Conservation (phyloP, 2,329 filamentous ascomycete genomes). For the Fusarium sterilihyphosum region DNA sequence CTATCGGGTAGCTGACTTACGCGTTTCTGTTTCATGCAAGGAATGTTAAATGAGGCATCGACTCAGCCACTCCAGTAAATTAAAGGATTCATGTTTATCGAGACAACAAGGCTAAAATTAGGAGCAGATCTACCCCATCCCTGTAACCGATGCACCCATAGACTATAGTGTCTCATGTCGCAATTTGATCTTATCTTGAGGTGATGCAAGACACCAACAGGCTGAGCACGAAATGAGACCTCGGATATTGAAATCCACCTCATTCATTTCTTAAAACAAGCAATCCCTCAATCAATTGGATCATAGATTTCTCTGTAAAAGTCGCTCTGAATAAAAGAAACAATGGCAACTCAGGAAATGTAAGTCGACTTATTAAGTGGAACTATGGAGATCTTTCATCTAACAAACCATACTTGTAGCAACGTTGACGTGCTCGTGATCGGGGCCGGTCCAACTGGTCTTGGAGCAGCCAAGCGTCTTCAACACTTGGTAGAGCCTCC, state of each 20-base stretch:
- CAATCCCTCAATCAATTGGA: neutral
- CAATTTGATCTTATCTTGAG: neutral
- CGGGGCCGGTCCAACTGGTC: constrained; percentile 94
- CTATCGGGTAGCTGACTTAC: neutral
- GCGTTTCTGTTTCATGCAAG: neutral
- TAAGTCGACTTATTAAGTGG: neutral
- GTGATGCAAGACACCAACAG: neutral
- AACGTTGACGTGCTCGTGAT: constrained; percentile 97
- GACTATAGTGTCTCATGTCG: neutral
- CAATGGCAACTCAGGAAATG: neutral
- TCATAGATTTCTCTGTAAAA: neutral
- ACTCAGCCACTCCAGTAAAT: neutral
- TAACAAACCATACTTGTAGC: constrained; percentile 55
- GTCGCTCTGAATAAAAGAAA: too few relatives aligned
- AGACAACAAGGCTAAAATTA: neutral
- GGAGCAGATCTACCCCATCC: neutral
- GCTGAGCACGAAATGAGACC: neutral
- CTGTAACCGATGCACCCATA: rapidly evolving
- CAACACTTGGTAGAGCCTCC: constrained; percentile 81
- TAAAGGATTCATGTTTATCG: neutral
- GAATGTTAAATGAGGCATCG: neutral
- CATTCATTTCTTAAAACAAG: neutral
- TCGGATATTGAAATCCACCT: too few relatives aligned
- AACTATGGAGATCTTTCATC: neutral
- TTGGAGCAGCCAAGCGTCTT: constrained; percentile 96